Evolutionary conservation across 2,329 filamentous ascomycete species (phyloP).

Genomic region (Coniochaeta sp.): DNA sequence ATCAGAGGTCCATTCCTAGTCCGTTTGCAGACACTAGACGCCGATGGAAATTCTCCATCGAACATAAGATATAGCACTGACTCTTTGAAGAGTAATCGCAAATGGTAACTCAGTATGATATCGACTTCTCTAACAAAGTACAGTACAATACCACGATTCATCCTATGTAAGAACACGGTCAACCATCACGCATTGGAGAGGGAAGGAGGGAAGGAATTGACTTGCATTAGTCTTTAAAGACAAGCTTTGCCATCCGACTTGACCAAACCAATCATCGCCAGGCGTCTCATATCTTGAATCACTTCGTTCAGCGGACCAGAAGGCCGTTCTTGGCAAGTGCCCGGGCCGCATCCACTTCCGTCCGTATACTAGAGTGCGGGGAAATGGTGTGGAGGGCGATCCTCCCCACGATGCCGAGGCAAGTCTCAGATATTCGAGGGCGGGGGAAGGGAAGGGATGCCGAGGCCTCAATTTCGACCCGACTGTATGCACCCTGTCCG

Average conservation of each 20-base stretch:
- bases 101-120: no score
- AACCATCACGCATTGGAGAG: no score
- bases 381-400: background rate
- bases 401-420: background rate
- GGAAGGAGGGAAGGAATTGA: no score
- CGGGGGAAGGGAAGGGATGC: background rate
- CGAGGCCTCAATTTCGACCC: background rate
- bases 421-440: background rate
- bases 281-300: background rate
- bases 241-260: background rate
- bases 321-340: background rate
- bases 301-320: background rate
- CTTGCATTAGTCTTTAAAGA: background rate
- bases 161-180: no score
- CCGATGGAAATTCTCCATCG: no score
- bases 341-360: background rate
- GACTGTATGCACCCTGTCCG: no score
- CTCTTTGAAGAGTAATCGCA: no score
- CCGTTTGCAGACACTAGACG: no score
- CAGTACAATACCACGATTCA: no score
- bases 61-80: no score
- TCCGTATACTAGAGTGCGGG: background rate
- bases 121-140: no score
- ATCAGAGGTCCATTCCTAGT: no score
- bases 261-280: background rate